Base-by-base conservation (phyloP, 2,329 filamentous ascomycete species). In the Corniculantispora saksenae region DNA sequence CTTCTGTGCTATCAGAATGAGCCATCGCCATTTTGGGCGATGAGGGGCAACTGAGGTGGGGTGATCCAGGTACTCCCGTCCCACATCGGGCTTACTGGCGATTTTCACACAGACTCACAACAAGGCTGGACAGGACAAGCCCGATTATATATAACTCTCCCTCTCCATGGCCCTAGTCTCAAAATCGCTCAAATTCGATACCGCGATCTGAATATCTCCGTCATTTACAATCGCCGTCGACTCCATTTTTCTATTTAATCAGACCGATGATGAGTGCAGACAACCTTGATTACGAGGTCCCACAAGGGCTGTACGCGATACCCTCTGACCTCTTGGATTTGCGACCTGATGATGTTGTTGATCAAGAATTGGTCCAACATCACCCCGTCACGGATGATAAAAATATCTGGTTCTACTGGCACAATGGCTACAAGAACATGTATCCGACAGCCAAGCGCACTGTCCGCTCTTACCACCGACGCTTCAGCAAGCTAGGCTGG, bases 381-480 rank as follows among this genome's bases (percentile, higher is more conserved):
- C 69, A 67, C 23, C 75, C 80, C 23, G 72, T 82, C 32, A 70
- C 74, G 0, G 71, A 74, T 35, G 78, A 81, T 54, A 86, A 86
- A 71, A 85, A 86, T 56, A 75, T 87, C 29, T 88, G 84, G 79
- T 84, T 86, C 70, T 87, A 85, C 74, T 88, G 85, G 85, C 79
- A 86, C 70, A 74, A 74, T 3, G 84, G 84, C 32, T 83, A 80
- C 69, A 51, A 68, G 3, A 74, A 72, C 29, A 82, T 87, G 79
- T 82, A 84, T 64, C 76, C 78, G 0, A 86, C 86, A 70, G 77
- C 81, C 5, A 75, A 82, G 65, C 83, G 85, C 48, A 86, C 82
- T 66, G 76, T 87, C 32, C 78, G 83, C 48, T 77, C 82, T 60
- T 87, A 83, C 80, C 77, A 86, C 69, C 79, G 84, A 2, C 81